Evolutionary conservation across 352 stramenopile genomes (phyloP), one percentile per base, ranked within the genome.

Genomic region (Pythium aristosporum): DNA sequence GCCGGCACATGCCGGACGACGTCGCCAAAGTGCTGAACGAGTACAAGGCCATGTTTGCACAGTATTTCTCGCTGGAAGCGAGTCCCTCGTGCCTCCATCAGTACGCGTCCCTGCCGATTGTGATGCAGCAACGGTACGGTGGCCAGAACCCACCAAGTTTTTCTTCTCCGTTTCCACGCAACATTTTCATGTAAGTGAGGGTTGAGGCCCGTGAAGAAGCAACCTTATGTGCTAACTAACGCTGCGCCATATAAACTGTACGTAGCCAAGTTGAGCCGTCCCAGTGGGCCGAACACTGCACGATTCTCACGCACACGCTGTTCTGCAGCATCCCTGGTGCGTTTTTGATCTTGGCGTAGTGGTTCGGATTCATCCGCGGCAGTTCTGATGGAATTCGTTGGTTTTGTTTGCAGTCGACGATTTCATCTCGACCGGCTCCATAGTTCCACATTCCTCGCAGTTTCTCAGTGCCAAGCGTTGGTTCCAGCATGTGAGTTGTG

Each of bases 311-410:
- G 1, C 87, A 96, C 65, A 80, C 84, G 8, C 57, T 96, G 1
- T 96, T 96, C 61, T 84, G 76, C 54, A 82, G 71, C 41, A 94
- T 96, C 54, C 84, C 87, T 71, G 75, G 86, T 90, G 34, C 34
- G 34, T 39, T 39, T 42, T 42, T 16, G 10, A 12, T 42, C 37
- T 42, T 42, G 37, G 2, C 10, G 37, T 16, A 5, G 25, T 30
- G 25, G 25, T 43, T 43, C 3, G 7, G 37, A n/a, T 30, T 30
- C 28, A 11, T 50, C 5, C 53, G 18, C 21, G 18, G 2, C 3
- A 15, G 42, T 20, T 42, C 18, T 56, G 32, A 43, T 43, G 18
- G 25, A 6, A 12, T 41, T 10, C 34, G 5, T 46, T 37, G 46
- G 5, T 30, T n/a, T 56, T 5, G 4, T 13, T 25, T 34, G 13